Percentiles rank a stretch among this genome's conserved stretches.
Conservation (phyloP, 1,284 basidiomycete genomes). For the Trichosporon ovoides region DNA sequence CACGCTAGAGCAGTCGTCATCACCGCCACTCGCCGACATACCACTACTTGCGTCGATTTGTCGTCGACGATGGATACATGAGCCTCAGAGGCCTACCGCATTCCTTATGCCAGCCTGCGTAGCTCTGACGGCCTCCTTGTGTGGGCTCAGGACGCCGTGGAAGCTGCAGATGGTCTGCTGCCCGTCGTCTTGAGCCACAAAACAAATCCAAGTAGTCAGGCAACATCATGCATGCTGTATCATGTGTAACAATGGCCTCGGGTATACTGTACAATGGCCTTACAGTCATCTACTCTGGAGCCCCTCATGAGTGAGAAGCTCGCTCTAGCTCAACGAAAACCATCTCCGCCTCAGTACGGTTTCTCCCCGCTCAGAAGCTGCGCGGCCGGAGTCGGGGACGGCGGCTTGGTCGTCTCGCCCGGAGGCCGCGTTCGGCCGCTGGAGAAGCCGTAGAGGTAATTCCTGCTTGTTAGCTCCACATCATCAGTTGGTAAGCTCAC, state of each 20-base stretch:
- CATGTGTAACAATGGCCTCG: conserved; percentile 13
- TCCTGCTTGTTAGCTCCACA: conserved; percentile 28
- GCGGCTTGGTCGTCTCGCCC: conserved; percentile 19
- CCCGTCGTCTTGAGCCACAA: too few species aligned
- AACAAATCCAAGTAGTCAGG: too few species aligned
- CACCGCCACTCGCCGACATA: too few species aligned
- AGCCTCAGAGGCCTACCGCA: too few species aligned
- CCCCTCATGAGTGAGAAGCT: background rate
- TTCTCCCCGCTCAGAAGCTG: conserved; percentile 22
- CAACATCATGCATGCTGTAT: conserved; percentile 6
- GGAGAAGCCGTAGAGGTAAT: conserved; percentile 47
- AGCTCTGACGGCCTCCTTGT: too few species aligned
- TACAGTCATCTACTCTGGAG: conserved; percentile 3
- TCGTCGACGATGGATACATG: too few species aligned
- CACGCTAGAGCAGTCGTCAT: too few species aligned
- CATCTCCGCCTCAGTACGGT: conserved; percentile 13
- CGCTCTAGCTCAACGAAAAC: background rate
- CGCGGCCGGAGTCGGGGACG: conserved; percentile 22
- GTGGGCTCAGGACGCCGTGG: too few species aligned
- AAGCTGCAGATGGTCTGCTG: too few species aligned
- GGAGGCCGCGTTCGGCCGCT: conserved; percentile 12
- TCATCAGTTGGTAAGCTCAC: conserved; percentile 30
- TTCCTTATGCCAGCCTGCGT: too few species aligned
- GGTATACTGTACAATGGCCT: conserved; percentile 2
- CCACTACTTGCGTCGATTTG: too few species aligned